These are phyloP conservation scores for fission yeast (Schizosaccharomyces pombe) DNA, from an alignment of 805 yeast genomes.

Conservation along the genomic window DNA sequence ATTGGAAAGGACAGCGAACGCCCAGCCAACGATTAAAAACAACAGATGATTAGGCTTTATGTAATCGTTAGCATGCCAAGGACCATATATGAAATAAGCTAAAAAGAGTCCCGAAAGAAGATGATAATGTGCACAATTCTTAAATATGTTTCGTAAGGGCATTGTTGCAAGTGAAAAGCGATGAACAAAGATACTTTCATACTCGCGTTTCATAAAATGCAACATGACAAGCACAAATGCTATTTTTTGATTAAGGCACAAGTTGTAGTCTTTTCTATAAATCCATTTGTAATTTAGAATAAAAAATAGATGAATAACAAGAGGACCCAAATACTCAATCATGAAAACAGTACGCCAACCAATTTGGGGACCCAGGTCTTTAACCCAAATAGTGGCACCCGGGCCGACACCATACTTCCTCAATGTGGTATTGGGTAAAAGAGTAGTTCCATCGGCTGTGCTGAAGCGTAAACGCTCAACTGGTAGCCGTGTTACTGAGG, in stretches of 20 bases:
- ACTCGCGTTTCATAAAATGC: slow-evolving; percentile 74
- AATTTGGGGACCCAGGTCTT: slow-evolving; percentile 72
- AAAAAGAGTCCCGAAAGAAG: slow-evolving; percentile 48
- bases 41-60: slow-evolving; percentile 5
- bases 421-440: slow-evolving; percentile 24
- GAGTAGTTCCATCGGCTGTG: slow-evolving; percentile 14
- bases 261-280: slow-evolving; percentile 18
- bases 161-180: slow-evolving; percentile 70
- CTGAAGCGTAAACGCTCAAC: background rate
- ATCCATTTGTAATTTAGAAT: slow-evolving; percentile 16
- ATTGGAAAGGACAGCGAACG: slow-evolving; percentile 46
- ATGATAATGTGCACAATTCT: slow-evolving; percentile 86
- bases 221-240: slow-evolving; percentile 27
- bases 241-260: slow-evolving; percentile 27
- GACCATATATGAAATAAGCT: slow-evolving; percentile 28
- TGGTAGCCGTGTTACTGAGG: slow-evolving; percentile 9
- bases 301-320: slow-evolving; percentile 50
- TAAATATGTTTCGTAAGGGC: slow-evolving; percentile 73
- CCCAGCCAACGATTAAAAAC: slow-evolving; percentile 13
- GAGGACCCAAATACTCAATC: slow-evolving; percentile 76
- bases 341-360: slow-evolving; percentile 79
- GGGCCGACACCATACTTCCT: slow-evolving; percentile 23
- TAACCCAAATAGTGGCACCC: slow-evolving; percentile 30
- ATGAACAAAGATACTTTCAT: slow-evolving; percentile 68
- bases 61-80: slow-evolving; percentile 11